Conservation (phyloP, 2,329 filamentous ascomycete species). For the Cryphonectria carpinicola region DNA sequence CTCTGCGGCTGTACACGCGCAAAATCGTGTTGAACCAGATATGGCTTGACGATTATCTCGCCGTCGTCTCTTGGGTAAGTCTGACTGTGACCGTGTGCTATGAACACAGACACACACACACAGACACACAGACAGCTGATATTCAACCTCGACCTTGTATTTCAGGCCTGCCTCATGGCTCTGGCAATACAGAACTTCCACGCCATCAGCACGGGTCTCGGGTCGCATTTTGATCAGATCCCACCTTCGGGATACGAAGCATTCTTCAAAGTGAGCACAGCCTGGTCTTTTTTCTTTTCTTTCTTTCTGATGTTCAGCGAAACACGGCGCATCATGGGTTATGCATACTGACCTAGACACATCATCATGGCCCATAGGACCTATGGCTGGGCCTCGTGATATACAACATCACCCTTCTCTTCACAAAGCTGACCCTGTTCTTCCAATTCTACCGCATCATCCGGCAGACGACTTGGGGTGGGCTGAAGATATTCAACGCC, state of each 20-base stretch:
- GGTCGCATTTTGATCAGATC: conserved; percentile 28
- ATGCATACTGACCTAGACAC: neutral
- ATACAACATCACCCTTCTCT: conserved; percentile 15
- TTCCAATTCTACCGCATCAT: conserved; percentile 24
- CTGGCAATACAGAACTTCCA: conserved; percentile 12
- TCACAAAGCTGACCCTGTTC: conserved; percentile 19
- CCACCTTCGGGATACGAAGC: neutral
- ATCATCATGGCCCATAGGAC: neutral
- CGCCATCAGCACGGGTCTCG: conserved; percentile 25
- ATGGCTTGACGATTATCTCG: conserved; percentile 38
- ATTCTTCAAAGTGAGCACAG: conserved; percentile 6
- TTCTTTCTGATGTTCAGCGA: neutral
- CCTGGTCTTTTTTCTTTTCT: too few species aligned
- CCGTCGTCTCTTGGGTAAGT: conserved; percentile 45
- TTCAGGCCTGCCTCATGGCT: conserved; percentile 26
- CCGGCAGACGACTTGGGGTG: conserved; percentile 7
- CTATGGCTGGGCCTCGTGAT: conserved; percentile 18
- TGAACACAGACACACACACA: neutral
- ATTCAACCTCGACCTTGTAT: conserved; percentile 5
- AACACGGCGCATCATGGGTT: neutral
- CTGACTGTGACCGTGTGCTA: neutral
- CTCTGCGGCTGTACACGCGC: conserved; percentile 39
- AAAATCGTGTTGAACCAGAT: conserved; percentile 34
- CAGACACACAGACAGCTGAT: conserved; percentile 1
- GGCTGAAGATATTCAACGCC: conserved; percentile 3